These are phyloP conservation scores for Scenedesmus sp. DNA, from an alignment of 163 green algal species.

Conservation along the genomic window DNA sequence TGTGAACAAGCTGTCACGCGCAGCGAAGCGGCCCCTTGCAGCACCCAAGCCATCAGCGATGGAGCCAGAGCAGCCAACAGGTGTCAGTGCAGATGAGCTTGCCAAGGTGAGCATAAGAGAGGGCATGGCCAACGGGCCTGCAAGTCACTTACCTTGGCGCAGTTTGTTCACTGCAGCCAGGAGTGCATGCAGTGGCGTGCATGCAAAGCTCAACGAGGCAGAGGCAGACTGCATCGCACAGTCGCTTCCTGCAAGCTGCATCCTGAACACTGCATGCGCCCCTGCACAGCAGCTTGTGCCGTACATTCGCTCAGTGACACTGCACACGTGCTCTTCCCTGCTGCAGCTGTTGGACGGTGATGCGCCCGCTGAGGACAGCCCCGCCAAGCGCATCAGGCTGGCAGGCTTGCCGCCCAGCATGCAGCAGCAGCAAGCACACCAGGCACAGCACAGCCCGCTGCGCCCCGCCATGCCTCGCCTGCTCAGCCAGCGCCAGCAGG, in stretches of 20 bases:
- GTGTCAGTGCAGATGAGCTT: slow-evolving; percentile 39
- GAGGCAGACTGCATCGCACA: background rate
- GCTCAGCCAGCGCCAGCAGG: slow-evolving; percentile 18
- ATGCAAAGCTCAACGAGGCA: background rate
- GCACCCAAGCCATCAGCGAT: slow-evolving; percentile 1
- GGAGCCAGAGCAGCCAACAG: background rate
- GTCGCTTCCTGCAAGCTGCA: background rate
- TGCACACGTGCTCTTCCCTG: background rate
- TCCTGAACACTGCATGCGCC: background rate
- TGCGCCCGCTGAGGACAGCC: background rate
- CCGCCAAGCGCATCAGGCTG: slow-evolving; percentile 18
- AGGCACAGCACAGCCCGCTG: background rate
- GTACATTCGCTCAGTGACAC: background rate
- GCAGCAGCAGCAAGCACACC: slow-evolving; percentile 15
- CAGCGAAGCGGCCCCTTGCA: background rate
- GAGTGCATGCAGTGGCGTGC: background rate
- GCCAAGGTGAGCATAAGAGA: slow-evolving; percentile 15
- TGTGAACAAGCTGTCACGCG: background rate
- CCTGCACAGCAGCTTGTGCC: background rate
- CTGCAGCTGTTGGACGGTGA: slow-evolving; percentile 27
- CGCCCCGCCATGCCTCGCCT: background rate
- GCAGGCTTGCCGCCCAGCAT: background rate
- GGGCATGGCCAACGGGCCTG: background rate
- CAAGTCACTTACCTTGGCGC: background rate
- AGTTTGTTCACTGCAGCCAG: background rate